Evolutionary conservation across 2,329 filamentous ascomycete species (phyloP).

Genomic region (Pseudocercospora pini-densiflorae): DNA sequence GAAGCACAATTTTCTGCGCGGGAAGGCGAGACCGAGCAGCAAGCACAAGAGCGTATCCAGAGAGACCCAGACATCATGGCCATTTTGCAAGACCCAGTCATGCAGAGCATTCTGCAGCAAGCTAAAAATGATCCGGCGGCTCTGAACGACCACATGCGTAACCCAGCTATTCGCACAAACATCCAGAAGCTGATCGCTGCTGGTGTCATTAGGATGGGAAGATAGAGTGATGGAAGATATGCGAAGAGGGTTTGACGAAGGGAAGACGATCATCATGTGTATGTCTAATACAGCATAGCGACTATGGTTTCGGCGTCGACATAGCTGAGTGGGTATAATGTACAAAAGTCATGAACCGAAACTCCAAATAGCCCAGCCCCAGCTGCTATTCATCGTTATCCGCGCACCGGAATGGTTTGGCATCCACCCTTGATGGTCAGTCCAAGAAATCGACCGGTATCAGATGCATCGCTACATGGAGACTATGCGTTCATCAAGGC

Average conservation of each 20-base stretch:
- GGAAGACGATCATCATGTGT: slow-evolving; percentile 9
- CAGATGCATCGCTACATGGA: too few relatives aligned
- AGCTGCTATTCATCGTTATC: too few relatives aligned
- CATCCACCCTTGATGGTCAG: too few relatives aligned
- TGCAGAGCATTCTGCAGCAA: slow-evolving; percentile 96
- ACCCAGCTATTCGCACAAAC: slow-evolving; percentile 81
- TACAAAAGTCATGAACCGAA: background rate
- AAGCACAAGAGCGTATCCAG: slow-evolving; percentile 89
- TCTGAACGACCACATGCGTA: slow-evolving; percentile 96
- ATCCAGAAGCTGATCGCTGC: slow-evolving; percentile 94
- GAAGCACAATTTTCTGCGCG: slow-evolving; percentile 86
- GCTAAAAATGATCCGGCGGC: slow-evolving; percentile 92
- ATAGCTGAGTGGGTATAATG: background rate
- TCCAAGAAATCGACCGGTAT: too few relatives aligned
- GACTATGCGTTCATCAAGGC: too few relatives aligned
- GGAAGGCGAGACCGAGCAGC: slow-evolving; percentile 88
- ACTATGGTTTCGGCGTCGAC: background rate
- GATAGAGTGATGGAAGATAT: slow-evolving; percentile 31
- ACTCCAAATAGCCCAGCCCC: too few relatives aligned
- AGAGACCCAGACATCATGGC: slow-evolving; percentile 71
- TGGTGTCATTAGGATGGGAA: slow-evolving; percentile 70
- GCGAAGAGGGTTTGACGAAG: background rate
- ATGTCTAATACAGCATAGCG: slow-evolving; percentile 7
- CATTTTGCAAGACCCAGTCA: slow-evolving; percentile 93
- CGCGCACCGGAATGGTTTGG: too few relatives aligned